Base-by-base conservation (phyloP, 768 basidiomycete species). In the Thelephora aurantiotincta region DNA sequence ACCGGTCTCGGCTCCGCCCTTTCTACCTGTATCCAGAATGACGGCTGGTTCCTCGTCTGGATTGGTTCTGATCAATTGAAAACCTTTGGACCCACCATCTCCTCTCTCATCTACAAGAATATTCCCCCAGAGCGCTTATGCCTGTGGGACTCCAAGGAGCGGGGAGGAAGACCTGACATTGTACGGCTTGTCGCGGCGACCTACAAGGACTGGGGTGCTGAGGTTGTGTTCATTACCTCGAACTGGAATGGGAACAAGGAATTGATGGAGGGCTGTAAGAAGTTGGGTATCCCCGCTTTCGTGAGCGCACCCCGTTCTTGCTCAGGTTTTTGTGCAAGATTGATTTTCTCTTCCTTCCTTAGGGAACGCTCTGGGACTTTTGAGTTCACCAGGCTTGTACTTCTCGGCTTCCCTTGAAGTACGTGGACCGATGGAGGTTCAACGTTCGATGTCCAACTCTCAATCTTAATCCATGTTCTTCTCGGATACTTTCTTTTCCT, bases 31-130 rank as follows among this genome's bases (percentile, higher is more conserved):
- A 52, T 69, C 30, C 68, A 70, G 55, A 62, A 60, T 30, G 22
- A 41, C 14, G 18, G 16, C 43, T 62, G 63, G 65, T 68, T 59
- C 53, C 56, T 67, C 22, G 67, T 69, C 36, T 69, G 68, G 67
- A 67, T 70, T 35, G 63, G 68, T 26, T 67, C 66, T 23, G 68
- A 70, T 51, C 68, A 69, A 46, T 66, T 66, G 52, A 68, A 68
- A 57, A 69, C 68, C 11, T 69, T 69, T 44, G 68, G 68, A 2
- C 64, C 66, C 33, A 69, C 68, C 43, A 68, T 70, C 37, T 56
- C 58, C 45, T 63, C 62, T 33, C 62, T 70, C 41, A 67, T 70
- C 36, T 58, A 65, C 52, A 51, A 58, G 34, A 60, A 68, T 46
- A 60, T 70, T 12, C 61, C 54, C 30, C 64, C 68, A 20, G 64